Evolutionary conservation across 352 stramenopile genomes (phyloP), one percentile per base, ranked within the genome.

Genomic region (Globisporangium abappressorium): DNA sequence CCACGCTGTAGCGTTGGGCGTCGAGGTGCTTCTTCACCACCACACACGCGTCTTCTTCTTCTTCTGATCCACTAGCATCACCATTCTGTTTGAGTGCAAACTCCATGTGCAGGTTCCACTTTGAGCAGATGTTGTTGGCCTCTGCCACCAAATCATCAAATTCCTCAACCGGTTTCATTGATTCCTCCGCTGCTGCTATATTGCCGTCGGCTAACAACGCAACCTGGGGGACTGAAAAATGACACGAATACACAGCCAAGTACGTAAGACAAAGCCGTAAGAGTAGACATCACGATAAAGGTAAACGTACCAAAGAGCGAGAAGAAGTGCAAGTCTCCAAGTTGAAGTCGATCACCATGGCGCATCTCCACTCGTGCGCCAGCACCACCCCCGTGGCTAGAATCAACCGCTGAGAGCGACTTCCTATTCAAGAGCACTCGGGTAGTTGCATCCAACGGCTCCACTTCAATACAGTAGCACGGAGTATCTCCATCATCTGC

Each of bases 91-190:
- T 71, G n/a, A 81, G 57, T 1, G 70, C 54, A 57, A 88, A 86
- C 26, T 80, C 75, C 55, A 81, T 89, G 41, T 77, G 73, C 18
- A 92, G 62, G 3, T 80, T 59, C 79, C 74, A 89, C 41, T 85
- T 79, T 1, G 72, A 63, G 51, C 78, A 91, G 53, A 93, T 85
- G 12, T 64, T 62, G 47, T 92, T 93, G 0, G 85, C 85, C 72
- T 90, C 83, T 1, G 75, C 65, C 5, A 92, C 72, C 2, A 90
- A 28, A 8, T 67, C 65, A 0, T 57, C 63, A 2, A 79, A 49
- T 0, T n/a, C 30, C 7, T 70, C 58, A 28, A 22, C 20, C 1
- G 4, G 0, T 24, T 62, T 3, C n/a, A 47, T 6, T 4, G 56
- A 3, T n/a, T n/a, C 30, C 7, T 28, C 26, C 20, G n/a, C 22